A percentile compares a stretch with the other conserved stretches of the same genome.
These are phyloP conservation scores for Dactylonectria macrodidyma DNA, from an alignment of 2,329 filamentous ascomycete species.

Conservation along the genomic window DNA sequence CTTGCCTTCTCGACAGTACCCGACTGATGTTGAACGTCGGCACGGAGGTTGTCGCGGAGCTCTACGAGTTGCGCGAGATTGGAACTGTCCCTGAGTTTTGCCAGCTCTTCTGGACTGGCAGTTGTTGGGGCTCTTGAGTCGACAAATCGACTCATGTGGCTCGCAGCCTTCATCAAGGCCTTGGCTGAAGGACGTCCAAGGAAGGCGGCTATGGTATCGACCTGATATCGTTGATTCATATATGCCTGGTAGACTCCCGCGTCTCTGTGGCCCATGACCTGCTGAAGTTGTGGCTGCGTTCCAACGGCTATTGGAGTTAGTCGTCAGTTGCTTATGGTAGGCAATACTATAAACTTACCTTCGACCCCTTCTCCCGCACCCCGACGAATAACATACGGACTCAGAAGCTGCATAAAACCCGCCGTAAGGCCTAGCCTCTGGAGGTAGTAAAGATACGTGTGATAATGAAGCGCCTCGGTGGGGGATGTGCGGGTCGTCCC, in stretches of 20 bases:
- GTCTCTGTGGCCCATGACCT: neutral
- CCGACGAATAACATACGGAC: neutral
- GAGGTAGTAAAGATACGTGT: neutral
- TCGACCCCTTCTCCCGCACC: neutral
- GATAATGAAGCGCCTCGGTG: neutral
- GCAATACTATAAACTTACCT: neutral
- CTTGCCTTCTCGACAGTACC: neutral
- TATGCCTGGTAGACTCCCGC: neutral
- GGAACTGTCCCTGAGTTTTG: neutral
- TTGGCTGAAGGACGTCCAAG: neutral
- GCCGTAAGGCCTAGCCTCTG: neutral
- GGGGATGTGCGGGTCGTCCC: neutral
- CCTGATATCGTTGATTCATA: neutral
- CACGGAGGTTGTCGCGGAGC: neutral
- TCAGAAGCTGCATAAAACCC: neutral
- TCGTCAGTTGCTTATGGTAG: neutral
- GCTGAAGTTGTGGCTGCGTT: neutral
- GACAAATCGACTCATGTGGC: conserved; percentile 4
- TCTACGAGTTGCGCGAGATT: neutral
- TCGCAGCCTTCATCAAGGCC: neutral
- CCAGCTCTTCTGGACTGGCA: neutral
- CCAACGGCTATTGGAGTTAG: neutral
- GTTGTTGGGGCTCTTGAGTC: neutral
- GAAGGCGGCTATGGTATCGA: neutral
- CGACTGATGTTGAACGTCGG: neutral